phyloP scores from a whole-genome alignment of 2,329 filamentous ascomycete species.

The Aspergillus ochraceoroseus region DNA sequence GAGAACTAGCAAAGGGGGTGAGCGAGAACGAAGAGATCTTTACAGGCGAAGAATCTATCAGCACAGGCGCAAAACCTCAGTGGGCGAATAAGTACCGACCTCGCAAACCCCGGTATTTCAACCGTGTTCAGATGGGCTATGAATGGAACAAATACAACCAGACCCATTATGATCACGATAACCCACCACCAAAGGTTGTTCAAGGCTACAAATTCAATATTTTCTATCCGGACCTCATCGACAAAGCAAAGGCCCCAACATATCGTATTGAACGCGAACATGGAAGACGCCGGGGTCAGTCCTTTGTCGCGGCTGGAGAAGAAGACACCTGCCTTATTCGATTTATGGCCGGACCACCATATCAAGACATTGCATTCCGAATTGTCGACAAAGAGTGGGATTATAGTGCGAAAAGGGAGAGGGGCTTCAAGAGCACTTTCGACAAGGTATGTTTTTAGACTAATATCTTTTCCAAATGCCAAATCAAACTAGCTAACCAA shows the following conservation, averaged over 20 bases:
- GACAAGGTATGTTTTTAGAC: slow-evolving; percentile 75
- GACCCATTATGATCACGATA: slow-evolving; percentile 98
- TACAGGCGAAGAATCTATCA: slow-evolving; percentile 76
- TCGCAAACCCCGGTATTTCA: slow-evolving; percentile 94
- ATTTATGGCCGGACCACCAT: slow-evolving; percentile 91
- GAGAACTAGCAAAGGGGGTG: slow-evolving; percentile 85
- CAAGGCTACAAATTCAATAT: slow-evolving; percentile 99
- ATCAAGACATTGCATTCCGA: slow-evolving; percentile 93
- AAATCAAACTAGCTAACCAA: slow-evolving; percentile 3
- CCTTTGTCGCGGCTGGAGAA: slow-evolving; percentile 86
- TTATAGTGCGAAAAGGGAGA: slow-evolving; percentile 89
- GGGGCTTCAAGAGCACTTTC: slow-evolving; percentile 93
- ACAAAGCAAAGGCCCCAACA: slow-evolving; percentile 89
- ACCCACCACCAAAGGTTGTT: slow-evolving; percentile 94
- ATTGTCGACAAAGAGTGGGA: slow-evolving; percentile 99
- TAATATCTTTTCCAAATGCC: not conserved
- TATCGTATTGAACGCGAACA: slow-evolving; percentile 94
- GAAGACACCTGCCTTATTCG: slow-evolving; percentile 96
- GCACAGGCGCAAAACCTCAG: slow-evolving; percentile 59
- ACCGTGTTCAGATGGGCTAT: slow-evolving; percentile 96
- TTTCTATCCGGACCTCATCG: slow-evolving; percentile 95
- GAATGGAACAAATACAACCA: slow-evolving; percentile 99
- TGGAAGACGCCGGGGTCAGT: slow-evolving; percentile 82
- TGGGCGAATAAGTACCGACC: slow-evolving; percentile 84
- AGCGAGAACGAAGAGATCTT: slow-evolving; percentile 96